Percentiles rank a stretch among this genome's conserved stretches.
These are phyloP conservation scores for Fonsecaea nubica DNA, from an alignment of 2,329 filamentous ascomycete species.

Conservation along the genomic window DNA sequence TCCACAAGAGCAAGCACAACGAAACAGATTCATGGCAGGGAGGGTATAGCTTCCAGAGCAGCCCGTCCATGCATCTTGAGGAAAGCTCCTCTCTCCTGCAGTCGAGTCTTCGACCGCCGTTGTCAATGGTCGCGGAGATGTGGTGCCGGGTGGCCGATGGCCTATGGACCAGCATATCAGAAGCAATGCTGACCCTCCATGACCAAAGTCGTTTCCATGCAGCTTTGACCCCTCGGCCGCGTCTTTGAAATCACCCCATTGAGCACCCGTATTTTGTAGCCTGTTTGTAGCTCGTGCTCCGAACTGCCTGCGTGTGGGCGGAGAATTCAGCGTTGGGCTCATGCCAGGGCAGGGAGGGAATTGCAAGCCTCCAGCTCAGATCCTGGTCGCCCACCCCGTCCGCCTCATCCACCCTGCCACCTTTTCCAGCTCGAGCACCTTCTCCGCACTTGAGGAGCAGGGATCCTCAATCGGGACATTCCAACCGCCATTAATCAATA, in stretches of 20 bases:
- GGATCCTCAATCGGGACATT: not conserved
- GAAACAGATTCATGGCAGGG: not conserved
- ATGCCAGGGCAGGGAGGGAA: constrained; percentile 22
- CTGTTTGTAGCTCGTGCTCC: constrained; percentile 19
- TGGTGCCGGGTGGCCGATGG: constrained; percentile 13
- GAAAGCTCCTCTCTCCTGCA: constrained; percentile 15
- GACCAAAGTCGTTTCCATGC: constrained; percentile 16
- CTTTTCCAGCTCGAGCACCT: not conserved
- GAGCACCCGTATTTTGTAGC: not conserved
- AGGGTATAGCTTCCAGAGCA: not conserved
- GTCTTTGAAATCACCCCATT: constrained; percentile 7
- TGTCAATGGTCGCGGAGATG: constrained; percentile 13
- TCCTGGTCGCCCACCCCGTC: not conserved
- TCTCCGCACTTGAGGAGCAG: not conserved
- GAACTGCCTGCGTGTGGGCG: constrained; percentile 12
- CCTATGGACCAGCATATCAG: constrained; percentile 10
- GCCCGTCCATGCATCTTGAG: not conserved
- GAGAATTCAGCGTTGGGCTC: constrained; percentile 23
- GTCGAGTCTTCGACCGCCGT: not conserved
- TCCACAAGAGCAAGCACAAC: not conserved
- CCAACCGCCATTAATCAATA: not conserved
- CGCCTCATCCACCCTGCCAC: not conserved
- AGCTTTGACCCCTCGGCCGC: not conserved
- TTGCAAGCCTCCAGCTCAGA: constrained; percentile 4
- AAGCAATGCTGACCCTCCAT: constrained; percentile 17